Conservation (phyloP, 164 flowering plant species). For the Echeveria elegans region DNA sequence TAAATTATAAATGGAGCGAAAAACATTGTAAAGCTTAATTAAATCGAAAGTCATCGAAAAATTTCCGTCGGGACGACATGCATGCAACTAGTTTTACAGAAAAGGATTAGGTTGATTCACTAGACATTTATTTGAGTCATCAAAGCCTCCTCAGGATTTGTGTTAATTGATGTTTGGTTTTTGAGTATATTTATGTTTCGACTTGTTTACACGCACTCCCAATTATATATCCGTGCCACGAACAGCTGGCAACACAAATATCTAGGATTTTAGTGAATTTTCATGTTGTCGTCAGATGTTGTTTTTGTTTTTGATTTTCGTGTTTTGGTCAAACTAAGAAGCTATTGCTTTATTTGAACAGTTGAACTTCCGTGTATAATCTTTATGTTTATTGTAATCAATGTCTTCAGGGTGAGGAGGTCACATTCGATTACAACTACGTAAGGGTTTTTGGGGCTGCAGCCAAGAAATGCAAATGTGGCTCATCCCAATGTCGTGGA, state of each 20-base stretch:
- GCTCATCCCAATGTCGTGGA: slow-evolving; percentile 76
- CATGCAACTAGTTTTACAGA: too few species aligned
- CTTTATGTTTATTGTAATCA: slow-evolving; percentile 4
- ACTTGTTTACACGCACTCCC: neutral
- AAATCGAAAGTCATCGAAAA: too few species aligned
- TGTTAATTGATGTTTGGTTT: neutral
- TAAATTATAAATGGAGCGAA: too few species aligned
- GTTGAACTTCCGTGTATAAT: neutral
- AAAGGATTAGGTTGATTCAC: too few species aligned
- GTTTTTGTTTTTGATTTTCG: neutral
- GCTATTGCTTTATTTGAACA: neutral
- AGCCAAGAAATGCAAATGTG: slow-evolving; percentile 92
- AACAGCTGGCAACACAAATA: too few species aligned
- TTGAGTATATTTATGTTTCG: neutral
- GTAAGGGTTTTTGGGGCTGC: slow-evolving; percentile 98
- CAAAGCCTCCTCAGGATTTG: neutral
- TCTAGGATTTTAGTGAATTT: neutral
- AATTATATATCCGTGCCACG: too few species aligned
- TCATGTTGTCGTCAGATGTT: neutral
- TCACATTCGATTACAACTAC: slow-evolving; percentile 96
- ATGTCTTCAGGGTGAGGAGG: slow-evolving; percentile 72
- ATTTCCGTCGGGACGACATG: too few species aligned
- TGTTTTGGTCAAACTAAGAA: neutral
- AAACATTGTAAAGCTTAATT: too few species aligned
- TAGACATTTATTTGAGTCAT: neutral